Base-by-base conservation (phyloP, 1,284 basidiomycete genomes). In the Gomphus sp. region DNA sequence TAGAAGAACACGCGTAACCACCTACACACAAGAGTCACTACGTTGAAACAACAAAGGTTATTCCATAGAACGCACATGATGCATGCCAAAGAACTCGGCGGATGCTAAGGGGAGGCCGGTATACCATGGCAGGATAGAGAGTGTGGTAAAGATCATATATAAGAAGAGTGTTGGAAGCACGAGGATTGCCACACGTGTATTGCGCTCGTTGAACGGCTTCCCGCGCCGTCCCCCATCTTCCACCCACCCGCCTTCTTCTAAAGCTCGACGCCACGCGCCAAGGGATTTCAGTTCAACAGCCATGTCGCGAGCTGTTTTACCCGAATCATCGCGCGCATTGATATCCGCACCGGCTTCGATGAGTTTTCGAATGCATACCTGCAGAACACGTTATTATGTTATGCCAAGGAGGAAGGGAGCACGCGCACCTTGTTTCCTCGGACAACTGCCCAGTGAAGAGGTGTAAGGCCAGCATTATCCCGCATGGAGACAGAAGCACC, bases 391-490 rank as follows among this genome's bases (percentile, higher is more conserved):
- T 59, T 49, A 59, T 33, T 39, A 2, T 9, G 41, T 11, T 37
- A 53, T n/a, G 18, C 22, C 22, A 22, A 14, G 73, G 69, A 36
- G 47, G 8, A 33, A 6, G 18, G 22, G 16, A 45, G 16, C 28
- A 33, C 18, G 11, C 37, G 12, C 48, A 83, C 75, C 57, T 88
- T 78, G 68, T 95, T 97, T 7, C 96, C 97, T 62, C 94, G 85
- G 11, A 99, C 96, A n/a, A 97, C 95, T 1, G 94, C 95, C 97
- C 97, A 99, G 70, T 99, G 97, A 55, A 99, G 77, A 0, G 97
- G 93, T 0, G 93, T 85, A 56, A 99, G 78, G 0, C 94, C 94
- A 0, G 82, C 73, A 62, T 91, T 86, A 69, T 99, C 97, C 44
- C 80, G 79, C 4, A 86, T 73, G 62, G 84, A 82, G 0, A 88